Percentiles rank a stretch among this genome's conserved stretches.
Conservation (phyloP, 805 yeast genomes). For the Brettanomyces sp. region DNA sequence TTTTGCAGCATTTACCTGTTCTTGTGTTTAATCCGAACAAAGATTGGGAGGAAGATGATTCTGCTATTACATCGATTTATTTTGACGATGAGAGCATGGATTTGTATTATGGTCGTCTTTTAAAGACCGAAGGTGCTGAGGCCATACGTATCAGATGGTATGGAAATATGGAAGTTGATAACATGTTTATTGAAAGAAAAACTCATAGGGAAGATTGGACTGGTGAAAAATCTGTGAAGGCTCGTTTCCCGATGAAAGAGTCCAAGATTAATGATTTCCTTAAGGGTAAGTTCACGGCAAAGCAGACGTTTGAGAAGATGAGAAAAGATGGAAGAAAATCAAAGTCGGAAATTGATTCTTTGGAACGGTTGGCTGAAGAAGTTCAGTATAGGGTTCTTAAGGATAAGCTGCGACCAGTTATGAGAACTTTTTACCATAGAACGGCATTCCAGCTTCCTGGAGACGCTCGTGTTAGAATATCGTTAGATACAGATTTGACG, state of each 20-base stretch:
- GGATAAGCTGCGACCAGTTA: slow-evolving; percentile 82
- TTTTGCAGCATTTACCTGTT: slow-evolving; percentile 92
- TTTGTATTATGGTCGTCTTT: slow-evolving; percentile 84
- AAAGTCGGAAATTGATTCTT: slow-evolving; percentile 75
- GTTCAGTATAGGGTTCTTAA: slow-evolving; percentile 84
- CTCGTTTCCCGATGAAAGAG: slow-evolving; percentile 88
- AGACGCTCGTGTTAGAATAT: slow-evolving; percentile 97
- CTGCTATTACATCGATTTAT: slow-evolving; percentile 94
- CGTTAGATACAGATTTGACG: slow-evolving; percentile 92
- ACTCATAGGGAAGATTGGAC: slow-evolving; percentile 99
- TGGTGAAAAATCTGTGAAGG: slow-evolving; percentile 98
- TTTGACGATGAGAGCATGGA: slow-evolving; percentile 87
- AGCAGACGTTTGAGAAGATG: slow-evolving; percentile 85
- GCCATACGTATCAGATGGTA: slow-evolving; percentile 98
- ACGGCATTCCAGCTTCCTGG: slow-evolving; percentile 99
- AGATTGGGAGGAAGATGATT: slow-evolving; percentile 89
- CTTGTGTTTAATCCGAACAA: slow-evolving; percentile 93
- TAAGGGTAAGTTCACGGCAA: slow-evolving; percentile 76
- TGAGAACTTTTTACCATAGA: slow-evolving; percentile 93
- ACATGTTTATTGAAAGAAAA: slow-evolving; percentile 91
- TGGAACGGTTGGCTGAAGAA: slow-evolving; percentile 88
- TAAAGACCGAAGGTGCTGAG: slow-evolving; percentile 98
- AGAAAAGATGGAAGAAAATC: slow-evolving; percentile 89
- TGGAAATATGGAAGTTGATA: slow-evolving; percentile 93
- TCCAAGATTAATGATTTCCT: slow-evolving; percentile 79